Base-by-base conservation (phyloP, 192 early-diverging fungal species). In the Coemansia sp. region DNA sequence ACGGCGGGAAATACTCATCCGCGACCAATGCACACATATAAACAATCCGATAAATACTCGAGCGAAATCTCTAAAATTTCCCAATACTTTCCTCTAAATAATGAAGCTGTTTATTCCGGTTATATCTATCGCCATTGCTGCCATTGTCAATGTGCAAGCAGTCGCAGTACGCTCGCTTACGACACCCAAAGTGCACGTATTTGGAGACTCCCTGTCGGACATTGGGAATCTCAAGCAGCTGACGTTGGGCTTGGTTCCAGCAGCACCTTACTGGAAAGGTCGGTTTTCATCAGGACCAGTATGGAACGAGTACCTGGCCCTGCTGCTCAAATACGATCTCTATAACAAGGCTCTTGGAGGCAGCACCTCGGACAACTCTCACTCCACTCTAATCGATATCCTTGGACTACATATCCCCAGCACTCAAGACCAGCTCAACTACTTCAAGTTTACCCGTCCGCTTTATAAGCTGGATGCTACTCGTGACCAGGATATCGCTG, bases 261-360 rank as follows among this genome's bases (percentile, higher is more conserved):
- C 40, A 0, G 5, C 45, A 36, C 62, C 69, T 3, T 71, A 64
- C 48, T 71, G 69, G 69, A 30, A 71, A 11, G 69, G 69, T 11
- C 56, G 69, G 11, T 71, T 71, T 21, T 60, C 56, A 9, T 60
- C 56, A 0, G 69, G 69, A 1, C 69, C 69, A 7, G 57, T 64
- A 12, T 71, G 69, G 69, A 71, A 71, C 47, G 69, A 71, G 41
- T 71, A 71, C 31, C 15, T 64, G 31, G 39, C 56, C 5, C 7
- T 44, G n/a, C 52, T 64, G 0, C 52, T 64, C 11, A 32, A 17
- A 7, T 60, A 51, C 40, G 45, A 49, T 12, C 68, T 70, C 2
- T 62, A 64, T 36, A 70, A 70, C 62, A 64, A 64, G 56, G 68
- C 68, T 0, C 21, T 70, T 8, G 68, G 68, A 11, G 68, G 68